Conservation (phyloP, 176 grass and related monocot genomes). For the Avena eriantha region DNA sequence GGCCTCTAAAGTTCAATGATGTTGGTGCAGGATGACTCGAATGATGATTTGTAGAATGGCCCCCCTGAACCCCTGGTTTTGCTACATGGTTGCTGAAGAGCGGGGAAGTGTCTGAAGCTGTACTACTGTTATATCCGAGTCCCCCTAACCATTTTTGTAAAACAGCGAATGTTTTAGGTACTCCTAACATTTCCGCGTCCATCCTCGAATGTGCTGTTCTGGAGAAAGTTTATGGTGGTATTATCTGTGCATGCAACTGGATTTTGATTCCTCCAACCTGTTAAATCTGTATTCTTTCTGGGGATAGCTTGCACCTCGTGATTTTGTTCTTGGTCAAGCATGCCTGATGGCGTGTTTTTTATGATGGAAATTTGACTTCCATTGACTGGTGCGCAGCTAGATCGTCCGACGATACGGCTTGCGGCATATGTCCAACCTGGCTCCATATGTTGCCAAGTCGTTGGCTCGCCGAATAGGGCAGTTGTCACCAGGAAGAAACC, state of each 20-base stretch:
- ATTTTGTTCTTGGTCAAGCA: neutral
- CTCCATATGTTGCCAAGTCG: no score
- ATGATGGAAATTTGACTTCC: neutral
- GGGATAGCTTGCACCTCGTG: neutral
- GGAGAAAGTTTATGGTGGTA: conserved; percentile 6
- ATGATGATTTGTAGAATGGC: conserved; percentile 38
- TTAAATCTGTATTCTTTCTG: neutral
- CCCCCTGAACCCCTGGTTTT: neutral
- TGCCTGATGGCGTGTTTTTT: neutral
- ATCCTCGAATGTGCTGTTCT: neutral
- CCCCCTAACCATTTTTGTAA: conserved; percentile 15
- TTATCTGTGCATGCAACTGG: neutral
- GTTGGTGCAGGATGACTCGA: conserved; percentile 54
- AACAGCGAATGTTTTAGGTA: neutral
- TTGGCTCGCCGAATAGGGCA: no score
- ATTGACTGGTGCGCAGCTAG: no score
- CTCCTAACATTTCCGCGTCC: conserved; percentile 8
- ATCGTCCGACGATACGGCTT: no score
- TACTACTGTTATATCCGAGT: neutral
- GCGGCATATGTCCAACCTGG: no score
- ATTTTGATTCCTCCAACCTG: neutral
- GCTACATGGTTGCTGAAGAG: conserved; percentile 35
- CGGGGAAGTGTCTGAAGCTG: conserved; percentile 15
- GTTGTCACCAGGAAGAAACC: no score
- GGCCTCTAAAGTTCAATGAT: conserved; percentile 34